Percentiles rank a stretch among this genome's conserved stretches.
Conservation (phyloP, 495 filamentous ascomycete genomes). For the Apodospora peruviana region DNA sequence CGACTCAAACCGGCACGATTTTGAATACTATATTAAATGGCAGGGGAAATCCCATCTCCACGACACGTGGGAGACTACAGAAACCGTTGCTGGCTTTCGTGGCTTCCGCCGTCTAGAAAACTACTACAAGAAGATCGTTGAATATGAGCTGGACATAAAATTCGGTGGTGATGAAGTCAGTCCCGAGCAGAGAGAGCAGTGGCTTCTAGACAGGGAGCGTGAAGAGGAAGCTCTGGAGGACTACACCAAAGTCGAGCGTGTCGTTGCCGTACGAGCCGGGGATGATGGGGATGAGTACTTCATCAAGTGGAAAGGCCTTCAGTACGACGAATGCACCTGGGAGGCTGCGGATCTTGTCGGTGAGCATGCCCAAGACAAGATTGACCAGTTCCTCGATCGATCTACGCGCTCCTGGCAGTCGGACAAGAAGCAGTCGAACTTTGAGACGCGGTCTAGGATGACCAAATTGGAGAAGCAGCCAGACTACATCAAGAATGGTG, state of each 20-base stretch:
- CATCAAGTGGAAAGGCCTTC: conserved; percentile 87
- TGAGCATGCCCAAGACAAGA: conserved; percentile 72
- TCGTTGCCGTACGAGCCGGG: conserved; percentile 73
- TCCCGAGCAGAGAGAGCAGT: conserved; percentile 85
- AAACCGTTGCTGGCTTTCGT: conserved; percentile 52
- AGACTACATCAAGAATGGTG: conserved; percentile 74
- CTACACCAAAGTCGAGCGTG: conserved; percentile 83
- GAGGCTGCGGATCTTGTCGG: conserved; percentile 71
- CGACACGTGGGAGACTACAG: conserved; percentile 84
- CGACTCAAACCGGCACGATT: conserved; percentile 68
- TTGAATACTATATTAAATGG: conserved; percentile 97
- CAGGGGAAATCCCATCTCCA: conserved; percentile 91
- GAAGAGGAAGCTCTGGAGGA: conserved; percentile 78
- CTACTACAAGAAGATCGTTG: conserved; percentile 78
- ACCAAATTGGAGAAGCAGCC: conserved; percentile 71
- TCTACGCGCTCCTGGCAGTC: conserved; percentile 69
- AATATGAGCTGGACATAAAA: conserved; percentile 64
- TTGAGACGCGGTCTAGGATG: conserved; percentile 66
- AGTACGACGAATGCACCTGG: conserved; percentile 93
- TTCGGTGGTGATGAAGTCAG: conserved; percentile 64
- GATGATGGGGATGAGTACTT: conserved; percentile 78
- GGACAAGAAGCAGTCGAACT: conserved; percentile 66
- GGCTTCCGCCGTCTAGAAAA: conserved; percentile 88
- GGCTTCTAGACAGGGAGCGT: conserved; percentile 81
- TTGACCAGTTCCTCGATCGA: conserved; percentile 85